Evolutionary conservation across 2,329 filamentous ascomycete genomes (phyloP), one percentile per base, ranked within the genome.

Genomic region (Colletotrichum destructivum): DNA sequence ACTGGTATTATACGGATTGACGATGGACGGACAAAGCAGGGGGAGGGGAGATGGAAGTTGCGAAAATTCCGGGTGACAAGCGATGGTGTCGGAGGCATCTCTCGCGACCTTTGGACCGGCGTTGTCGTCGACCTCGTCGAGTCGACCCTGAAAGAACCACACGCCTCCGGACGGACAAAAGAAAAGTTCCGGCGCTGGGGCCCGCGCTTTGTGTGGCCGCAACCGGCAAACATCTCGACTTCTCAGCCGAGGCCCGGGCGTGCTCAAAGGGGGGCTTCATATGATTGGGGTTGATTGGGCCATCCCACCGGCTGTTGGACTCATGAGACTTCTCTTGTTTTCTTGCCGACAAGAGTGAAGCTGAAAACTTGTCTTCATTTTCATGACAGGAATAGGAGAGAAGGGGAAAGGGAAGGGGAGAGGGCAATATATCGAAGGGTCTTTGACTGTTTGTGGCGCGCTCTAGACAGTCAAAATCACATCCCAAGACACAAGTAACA

Each of bases 121-220:
- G 26, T 21, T 47, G 46, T 47, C 46, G 46, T 47, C 8, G 18
- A 21, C 46, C 18, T 47, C 8, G 46, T 21, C 9, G 2, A 21
- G 8, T 18, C n/a, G 46, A 7, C 18, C 26, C 26, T 26, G 26
- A 26, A 26, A 26, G 26, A 26, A 26, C 26, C 26, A 26, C 26
- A 26, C 4, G 3, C 4, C 26, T 21, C 18, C 46, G 46, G 46
- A 47, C 46, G 46, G 46, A 47, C 18, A 47, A n/a, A n/a, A 47
- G 26, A 47, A 47, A 47, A 47, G 56, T 60, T 60, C 56, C 56
- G 56, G 42, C 56, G 56, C 56, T 60, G 46, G 26, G 40, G 42
- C 35, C 21, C 26, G n/a, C 38, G 16, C 42, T 15, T 26, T 26
- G 26, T 26, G 21, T 44, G 40, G 42, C 56, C 56, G 42, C 38